These are phyloP conservation scores for Aspergillus luchuensis DNA, from an alignment of 2,329 filamentous ascomycete species.

Conservation along the genomic window DNA sequence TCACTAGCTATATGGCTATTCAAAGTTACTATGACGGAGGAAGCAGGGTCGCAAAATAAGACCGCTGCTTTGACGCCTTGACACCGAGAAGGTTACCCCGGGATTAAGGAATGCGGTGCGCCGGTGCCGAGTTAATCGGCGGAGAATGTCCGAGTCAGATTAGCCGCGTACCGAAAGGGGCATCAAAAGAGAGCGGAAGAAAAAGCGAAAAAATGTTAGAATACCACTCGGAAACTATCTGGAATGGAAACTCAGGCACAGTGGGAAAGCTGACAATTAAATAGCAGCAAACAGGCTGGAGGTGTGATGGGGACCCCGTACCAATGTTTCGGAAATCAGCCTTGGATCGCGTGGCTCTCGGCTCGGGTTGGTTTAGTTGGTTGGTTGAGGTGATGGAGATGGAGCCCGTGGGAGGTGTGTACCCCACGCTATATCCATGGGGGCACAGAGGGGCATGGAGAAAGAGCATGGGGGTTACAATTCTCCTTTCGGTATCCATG, in stretches of 20 bases:
- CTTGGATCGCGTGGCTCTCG: conserved; percentile 11
- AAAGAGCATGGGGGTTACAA: background rate
- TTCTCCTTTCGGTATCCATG: background rate
- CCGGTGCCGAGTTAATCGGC: background rate
- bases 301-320: conserved; percentile 4
- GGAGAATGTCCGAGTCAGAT: conserved; percentile 7
- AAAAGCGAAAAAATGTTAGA: background rate
- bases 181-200: background rate
- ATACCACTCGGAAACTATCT: background rate
- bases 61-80: background rate
- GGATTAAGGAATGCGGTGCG: background rate
- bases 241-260: background rate
- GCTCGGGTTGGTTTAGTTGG: conserved; percentile 16
- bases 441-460: background rate
- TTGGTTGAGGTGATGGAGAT: conserved; percentile 3
- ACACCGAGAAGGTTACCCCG: background rate
- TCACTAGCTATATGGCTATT: background rate
- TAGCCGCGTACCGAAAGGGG: conserved; percentile 3
- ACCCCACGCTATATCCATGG: conserved; percentile 18
- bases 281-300: conserved; percentile 6
- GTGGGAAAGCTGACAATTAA: conserved; percentile 11
- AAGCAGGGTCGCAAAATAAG: background rate
- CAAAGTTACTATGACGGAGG: background rate
- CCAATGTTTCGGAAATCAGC: conserved; percentile 11
- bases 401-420: conserved; percentile 8